phyloP scores from a whole-genome alignment of 345 rosid genomes.

The Sisymbrium altissimum region DNA sequence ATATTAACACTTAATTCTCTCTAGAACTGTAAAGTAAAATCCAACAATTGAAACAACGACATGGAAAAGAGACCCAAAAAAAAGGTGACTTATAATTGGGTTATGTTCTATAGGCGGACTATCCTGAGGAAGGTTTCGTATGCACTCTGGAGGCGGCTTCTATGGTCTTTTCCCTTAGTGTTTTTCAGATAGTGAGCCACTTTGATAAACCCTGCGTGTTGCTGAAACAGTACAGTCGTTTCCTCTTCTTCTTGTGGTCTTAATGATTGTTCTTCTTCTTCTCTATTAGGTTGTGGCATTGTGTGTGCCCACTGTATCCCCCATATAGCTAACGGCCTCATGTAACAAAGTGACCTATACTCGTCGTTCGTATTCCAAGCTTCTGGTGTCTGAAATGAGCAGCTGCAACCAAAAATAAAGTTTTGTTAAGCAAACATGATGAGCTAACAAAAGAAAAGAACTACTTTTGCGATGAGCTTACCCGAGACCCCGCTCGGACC shows the following conservation, averaged over 20 bases:
- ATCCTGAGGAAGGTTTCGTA: conserved; percentile 48
- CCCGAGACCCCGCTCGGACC: conserved; percentile 70
- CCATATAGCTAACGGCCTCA: conserved; percentile 86
- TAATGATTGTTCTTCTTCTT: conserved; percentile 32
- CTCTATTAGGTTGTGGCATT: conserved; percentile 36
- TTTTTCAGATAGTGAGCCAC: conserved; percentile 53
- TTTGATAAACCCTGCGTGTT: conserved; percentile 58
- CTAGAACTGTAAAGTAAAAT: neutral
- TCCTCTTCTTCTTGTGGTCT: conserved; percentile 27
- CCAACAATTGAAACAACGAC: neutral
- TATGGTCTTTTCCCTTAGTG: conserved; percentile 41
- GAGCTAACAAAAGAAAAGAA: neutral
- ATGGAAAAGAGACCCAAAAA: neutral
- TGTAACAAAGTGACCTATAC: conserved; percentile 63
- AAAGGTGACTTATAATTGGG: neutral
- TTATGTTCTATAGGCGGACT: conserved; percentile 20
- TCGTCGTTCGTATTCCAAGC: conserved; percentile 54
- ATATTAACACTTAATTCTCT: conserved; percentile 12
- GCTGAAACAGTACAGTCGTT: conserved; percentile 35
- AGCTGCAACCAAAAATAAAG: conserved; percentile 33
- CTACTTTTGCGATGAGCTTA: conserved; percentile 14
- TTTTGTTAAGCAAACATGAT: neutral
- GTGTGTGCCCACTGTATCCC: conserved; percentile 75
- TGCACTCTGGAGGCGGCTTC: conserved; percentile 40
- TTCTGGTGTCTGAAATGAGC: conserved; percentile 76